A percentile compares a stretch with the other conserved stretches of the same genome.
Evolutionary conservation across 164 flowering plant species (phyloP).

Genomic region (Stephania yunnanensis): DNA sequence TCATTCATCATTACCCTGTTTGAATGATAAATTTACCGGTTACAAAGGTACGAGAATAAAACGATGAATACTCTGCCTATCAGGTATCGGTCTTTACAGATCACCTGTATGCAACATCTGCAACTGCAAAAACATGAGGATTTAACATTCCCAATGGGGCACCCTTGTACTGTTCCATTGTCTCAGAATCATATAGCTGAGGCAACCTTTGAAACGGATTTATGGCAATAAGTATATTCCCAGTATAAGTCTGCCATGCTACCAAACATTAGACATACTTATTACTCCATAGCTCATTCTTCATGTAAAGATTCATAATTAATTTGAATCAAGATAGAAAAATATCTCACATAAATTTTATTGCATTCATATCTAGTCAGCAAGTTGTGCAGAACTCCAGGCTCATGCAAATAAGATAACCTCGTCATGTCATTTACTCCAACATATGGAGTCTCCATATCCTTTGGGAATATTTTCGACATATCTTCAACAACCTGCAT

Average conservation of each 20-base stretch:
- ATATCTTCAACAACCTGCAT: slow-evolving; percentile 46
- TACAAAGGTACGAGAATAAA: slow-evolving; percentile 5
- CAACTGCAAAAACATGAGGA: slow-evolving; percentile 90
- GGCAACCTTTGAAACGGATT: slow-evolving; percentile 74
- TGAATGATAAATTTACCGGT: slow-evolving; percentile 9
- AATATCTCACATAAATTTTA: slow-evolving; percentile 62
- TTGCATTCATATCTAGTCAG: slow-evolving; percentile 57
- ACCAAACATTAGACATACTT: slow-evolving; percentile 24
- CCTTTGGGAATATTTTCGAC: slow-evolving; percentile 57
- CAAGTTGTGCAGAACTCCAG: slow-evolving; percentile 74
- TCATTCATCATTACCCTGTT: slow-evolving; percentile 76
- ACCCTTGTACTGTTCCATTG: slow-evolving; percentile 72
- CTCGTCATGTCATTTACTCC: slow-evolving; percentile 92
- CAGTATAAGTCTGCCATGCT: slow-evolving; percentile 74
- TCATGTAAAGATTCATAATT: slow-evolving; percentile 6
- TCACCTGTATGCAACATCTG: slow-evolving; percentile 75
- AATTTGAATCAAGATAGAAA: background rate
- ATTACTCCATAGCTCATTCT: slow-evolving; percentile 4
- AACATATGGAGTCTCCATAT: slow-evolving; percentile 58
- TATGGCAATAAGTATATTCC: slow-evolving; percentile 77
- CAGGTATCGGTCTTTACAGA: slow-evolving; percentile 3
- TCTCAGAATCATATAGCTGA: slow-evolving; percentile 46
- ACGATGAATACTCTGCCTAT: background rate
- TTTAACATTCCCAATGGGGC: slow-evolving; percentile 54
- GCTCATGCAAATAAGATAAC: slow-evolving; percentile 78